These are phyloP conservation scores for Nepenthes mirabilis DNA, from an alignment of 148 eudicot genomes.

Conservation along the genomic window DNA sequence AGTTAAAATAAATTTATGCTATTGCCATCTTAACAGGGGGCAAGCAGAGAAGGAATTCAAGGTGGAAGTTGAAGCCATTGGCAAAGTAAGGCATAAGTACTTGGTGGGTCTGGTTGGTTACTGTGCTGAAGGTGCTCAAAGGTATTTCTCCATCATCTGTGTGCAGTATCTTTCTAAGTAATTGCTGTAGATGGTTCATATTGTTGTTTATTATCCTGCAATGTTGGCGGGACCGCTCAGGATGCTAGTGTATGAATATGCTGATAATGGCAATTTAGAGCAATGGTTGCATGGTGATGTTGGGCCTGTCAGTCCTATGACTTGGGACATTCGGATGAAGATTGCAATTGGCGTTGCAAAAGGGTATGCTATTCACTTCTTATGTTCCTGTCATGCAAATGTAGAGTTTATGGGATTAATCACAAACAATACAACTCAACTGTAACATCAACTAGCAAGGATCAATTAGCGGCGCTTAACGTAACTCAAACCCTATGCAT, in stretches of 20 bases:
- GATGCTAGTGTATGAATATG: slow-evolving; percentile 82
- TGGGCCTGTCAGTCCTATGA: slow-evolving; percentile 66
- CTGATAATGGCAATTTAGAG: slow-evolving; percentile 86
- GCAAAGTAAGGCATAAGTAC: slow-evolving; percentile 90
- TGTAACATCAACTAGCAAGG: too few species aligned
- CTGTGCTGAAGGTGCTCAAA: slow-evolving; percentile 80
- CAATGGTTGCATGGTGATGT: slow-evolving; percentile 94
- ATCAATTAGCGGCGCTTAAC: too few species aligned
- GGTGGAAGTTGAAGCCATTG: slow-evolving; percentile 99
- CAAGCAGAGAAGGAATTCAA: slow-evolving; percentile 95
- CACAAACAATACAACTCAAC: too few species aligned
- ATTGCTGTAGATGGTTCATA: slow-evolving; percentile 5
- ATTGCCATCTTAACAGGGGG: slow-evolving; percentile 36
- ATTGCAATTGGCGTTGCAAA: slow-evolving; percentile 89
- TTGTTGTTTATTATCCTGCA: background rate
- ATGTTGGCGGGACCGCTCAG: slow-evolving; percentile 21
- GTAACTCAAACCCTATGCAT: too few species aligned
- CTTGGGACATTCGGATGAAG: slow-evolving; percentile 77
- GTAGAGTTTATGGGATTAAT: background rate
- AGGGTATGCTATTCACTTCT: slow-evolving; percentile 42
- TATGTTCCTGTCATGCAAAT: background rate
- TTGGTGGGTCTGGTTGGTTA: slow-evolving; percentile 82
- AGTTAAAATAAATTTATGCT: background rate
- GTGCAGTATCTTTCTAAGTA: background rate
- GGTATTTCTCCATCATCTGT: slow-evolving; percentile 27